Percentiles rank a stretch among this genome's conserved stretches.
Conservation (phyloP, 1,284 basidiomycete genomes). For the Cystobasidiaceae sp. region DNA sequence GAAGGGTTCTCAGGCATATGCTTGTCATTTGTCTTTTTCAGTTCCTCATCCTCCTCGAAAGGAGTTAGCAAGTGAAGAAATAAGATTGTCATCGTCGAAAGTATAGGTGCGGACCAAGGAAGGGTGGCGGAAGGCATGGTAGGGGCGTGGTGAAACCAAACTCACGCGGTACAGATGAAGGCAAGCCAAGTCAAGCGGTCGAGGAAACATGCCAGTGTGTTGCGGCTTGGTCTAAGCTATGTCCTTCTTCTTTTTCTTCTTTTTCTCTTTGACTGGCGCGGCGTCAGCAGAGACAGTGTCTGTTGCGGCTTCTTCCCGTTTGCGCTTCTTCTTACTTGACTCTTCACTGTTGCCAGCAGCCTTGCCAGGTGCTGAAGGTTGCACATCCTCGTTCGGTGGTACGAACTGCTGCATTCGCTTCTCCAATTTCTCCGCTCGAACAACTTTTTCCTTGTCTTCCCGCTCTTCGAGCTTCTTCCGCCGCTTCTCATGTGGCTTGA, state of each 20-base stretch:
- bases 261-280: constrained; percentile 2
- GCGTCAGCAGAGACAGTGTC: not conserved
- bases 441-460: constrained; percentile 59
- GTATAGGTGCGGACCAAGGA: not conserved
- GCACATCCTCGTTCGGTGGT: constrained; percentile 20
- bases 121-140: not conserved
- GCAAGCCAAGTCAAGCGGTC: not conserved
- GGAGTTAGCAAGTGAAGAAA: constrained; percentile 33
- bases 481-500: constrained; percentile 77
- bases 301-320: constrained; percentile 10
- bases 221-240: too few relatives aligned
- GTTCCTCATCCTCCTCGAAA: constrained; percentile 26
- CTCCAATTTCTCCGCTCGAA: constrained; percentile 33
- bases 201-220: too few relatives aligned
- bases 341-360: constrained; percentile 30
- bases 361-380: too few relatives aligned
- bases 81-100: constrained; percentile 26
- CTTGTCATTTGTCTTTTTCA: constrained; percentile 30
- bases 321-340: constrained; percentile 38
- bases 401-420: constrained; percentile 27
- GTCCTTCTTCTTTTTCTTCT: constrained; percentile 29
- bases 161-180: not conserved
- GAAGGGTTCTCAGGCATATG: constrained; percentile 29
- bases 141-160: not conserved
- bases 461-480: constrained; percentile 59